A percentile compares a stretch with the other conserved stretches of the same genome.
Evolutionary conservation across 352 stramenopile species (phyloP).

Genomic region (Phytophthora tentaculata): DNA sequence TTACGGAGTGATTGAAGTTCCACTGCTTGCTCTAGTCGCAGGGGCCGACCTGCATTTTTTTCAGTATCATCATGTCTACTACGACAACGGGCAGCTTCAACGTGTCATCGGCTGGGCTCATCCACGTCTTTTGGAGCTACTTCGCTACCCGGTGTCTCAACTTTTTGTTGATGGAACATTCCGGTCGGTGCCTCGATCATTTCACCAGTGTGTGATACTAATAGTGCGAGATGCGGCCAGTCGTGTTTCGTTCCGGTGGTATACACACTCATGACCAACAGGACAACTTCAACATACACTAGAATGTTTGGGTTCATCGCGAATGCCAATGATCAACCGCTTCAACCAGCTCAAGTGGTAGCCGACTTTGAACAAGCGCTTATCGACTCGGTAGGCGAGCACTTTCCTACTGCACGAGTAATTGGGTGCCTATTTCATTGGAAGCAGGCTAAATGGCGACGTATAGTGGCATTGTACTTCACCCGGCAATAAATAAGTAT

Average conservation of each 20-base stretch:
- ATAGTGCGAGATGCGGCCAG: conserved; percentile 22
- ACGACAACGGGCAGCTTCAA: too few species aligned
- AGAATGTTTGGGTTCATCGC: conserved; percentile 21
- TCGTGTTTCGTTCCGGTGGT: conserved; percentile 19
- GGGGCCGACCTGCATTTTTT: too few species aligned
- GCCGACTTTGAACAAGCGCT: conserved; percentile 24
- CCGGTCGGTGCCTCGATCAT: conserved; percentile 10
- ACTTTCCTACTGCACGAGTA: conserved; percentile 13
- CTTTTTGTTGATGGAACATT: conserved; percentile 38
- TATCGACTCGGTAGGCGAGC: conserved; percentile 11
- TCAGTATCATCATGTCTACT: too few species aligned
- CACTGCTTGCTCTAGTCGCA: too few species aligned
- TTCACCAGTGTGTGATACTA: conserved; percentile 29
- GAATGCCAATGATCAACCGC: not conserved
- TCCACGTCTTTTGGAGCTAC: conserved; percentile 7
- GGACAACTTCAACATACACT: conserved; percentile 13
- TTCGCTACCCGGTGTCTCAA: conserved; percentile 4
- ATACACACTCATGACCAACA: conserved; percentile 12
- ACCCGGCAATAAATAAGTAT: not conserved
- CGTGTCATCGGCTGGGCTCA: conserved; percentile 24
- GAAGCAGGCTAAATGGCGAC: conserved; percentile 7
- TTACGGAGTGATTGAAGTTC: too few species aligned
- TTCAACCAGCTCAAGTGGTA: conserved; percentile 15
- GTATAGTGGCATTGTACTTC: not conserved
- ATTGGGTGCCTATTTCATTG: conserved; percentile 26